phyloP scores from a whole-genome alignment of 108 stramenopile genomes.

The Thalassiosira profunda region DNA sequence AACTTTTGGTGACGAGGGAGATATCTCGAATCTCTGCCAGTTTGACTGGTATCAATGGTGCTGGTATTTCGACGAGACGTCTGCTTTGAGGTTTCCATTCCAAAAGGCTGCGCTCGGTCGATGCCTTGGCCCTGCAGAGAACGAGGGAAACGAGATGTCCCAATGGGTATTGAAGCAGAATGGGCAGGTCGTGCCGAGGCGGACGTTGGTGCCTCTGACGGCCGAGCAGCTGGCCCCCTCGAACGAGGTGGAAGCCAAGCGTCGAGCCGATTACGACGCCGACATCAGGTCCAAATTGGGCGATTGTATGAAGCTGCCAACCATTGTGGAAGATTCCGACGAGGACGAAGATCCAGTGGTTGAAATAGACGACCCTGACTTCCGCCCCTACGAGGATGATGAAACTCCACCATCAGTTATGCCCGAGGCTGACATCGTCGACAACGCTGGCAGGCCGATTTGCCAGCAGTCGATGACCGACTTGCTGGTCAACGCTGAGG shows the following conservation, averaged over 20 bases:
- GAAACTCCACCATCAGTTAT: not conserved
- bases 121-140: slow-evolving; percentile 38
- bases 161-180: slow-evolving; percentile 44
- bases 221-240: slow-evolving; percentile 1
- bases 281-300: slow-evolving; percentile 8
- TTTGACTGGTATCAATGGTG: slow-evolving; percentile 49
- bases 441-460: slow-evolving; percentile 13
- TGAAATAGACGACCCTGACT: not conserved
- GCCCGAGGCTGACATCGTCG: slow-evolving; percentile 32
- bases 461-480: slow-evolving; percentile 24
- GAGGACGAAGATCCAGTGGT: not conserved
- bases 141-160: slow-evolving; percentile 43
- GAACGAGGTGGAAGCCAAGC: slow-evolving; percentile 8
- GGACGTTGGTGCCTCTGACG: slow-evolving; percentile 11
- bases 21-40: slow-evolving; percentile 39
- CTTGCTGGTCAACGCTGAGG: slow-evolving; percentile 33
- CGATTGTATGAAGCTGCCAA: not conserved
- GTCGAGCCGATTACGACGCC: slow-evolving; percentile 1
- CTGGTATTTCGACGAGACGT: slow-evolving; percentile 6
- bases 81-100: slow-evolving; percentile 4
- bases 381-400: slow-evolving; percentile 12
- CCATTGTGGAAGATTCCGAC: not conserved
- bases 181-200: slow-evolving; percentile 33
- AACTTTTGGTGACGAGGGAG: slow-evolving; percentile 22
- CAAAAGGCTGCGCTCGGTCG: slow-evolving; percentile 13